phyloP scores from a whole-genome alignment of 2,329 filamentous ascomycete species.

The Fusarium torreyae region DNA sequence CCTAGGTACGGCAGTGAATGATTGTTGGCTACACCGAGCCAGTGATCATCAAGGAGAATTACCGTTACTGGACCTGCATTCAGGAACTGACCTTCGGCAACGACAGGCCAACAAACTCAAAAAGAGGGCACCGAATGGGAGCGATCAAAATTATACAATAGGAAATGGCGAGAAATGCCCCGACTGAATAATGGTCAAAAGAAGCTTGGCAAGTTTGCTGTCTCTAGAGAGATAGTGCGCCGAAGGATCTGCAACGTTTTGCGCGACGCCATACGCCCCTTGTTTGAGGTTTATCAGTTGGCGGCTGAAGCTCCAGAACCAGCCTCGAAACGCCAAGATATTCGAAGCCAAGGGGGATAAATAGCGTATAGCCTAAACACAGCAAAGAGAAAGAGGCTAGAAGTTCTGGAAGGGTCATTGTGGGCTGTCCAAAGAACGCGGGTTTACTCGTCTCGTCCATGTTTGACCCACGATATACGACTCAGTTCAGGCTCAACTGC shows the following conservation, averaged over 20 bases:
- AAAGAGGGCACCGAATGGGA: constrained; percentile 22
- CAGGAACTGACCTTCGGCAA: constrained; percentile 28
- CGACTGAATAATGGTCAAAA: constrained; percentile 6
- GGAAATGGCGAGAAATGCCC: constrained; percentile 5
- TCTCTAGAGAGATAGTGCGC: constrained; percentile 26
- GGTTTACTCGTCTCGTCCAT: constrained; percentile 20
- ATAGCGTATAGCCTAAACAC: background rate
- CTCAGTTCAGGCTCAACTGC: background rate
- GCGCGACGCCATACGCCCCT: constrained; percentile 18
- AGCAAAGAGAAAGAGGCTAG: constrained; percentile 13
- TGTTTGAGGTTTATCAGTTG: constrained; percentile 30
- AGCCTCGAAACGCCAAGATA: constrained; percentile 39
- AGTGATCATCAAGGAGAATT: constrained; percentile 24
- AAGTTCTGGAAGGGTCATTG: constrained; percentile 21
- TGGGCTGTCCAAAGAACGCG: constrained; percentile 3
- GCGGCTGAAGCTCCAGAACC: constrained; percentile 30
- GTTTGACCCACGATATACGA: constrained; percentile 33
- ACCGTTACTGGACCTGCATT: constrained; percentile 3
- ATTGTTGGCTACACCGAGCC: constrained; percentile 14
- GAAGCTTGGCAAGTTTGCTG: constrained; percentile 13
- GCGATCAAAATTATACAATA: constrained; percentile 13
- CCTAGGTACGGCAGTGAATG: background rate
- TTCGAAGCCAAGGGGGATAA: constrained; percentile 15
- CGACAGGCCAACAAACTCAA: constrained; percentile 32
- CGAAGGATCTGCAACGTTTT: constrained; percentile 34